phyloP scores from a whole-genome alignment of 352 stramenopile species.

The Phytophthora pistaciae region DNA sequence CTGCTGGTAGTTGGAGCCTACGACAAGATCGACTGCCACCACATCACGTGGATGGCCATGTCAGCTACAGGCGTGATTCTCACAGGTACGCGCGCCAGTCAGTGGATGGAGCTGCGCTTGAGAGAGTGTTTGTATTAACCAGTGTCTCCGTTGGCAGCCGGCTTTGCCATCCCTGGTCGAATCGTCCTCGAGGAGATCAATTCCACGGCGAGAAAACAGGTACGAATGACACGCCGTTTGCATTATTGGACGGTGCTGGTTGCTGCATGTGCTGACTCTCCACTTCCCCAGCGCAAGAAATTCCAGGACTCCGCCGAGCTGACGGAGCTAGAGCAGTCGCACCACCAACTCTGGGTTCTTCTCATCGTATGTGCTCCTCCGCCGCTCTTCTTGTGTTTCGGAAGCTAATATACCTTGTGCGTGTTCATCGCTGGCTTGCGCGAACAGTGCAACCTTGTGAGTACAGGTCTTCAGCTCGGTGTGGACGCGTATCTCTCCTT shows the following conservation, averaged over 20 bases:
- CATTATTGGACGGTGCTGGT: not conserved
- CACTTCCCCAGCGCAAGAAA: conserved; percentile 34
- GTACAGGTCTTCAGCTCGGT: conserved; percentile 60
- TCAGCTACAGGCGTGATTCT: conserved; percentile 67
- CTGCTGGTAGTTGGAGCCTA: conserved; percentile 51
- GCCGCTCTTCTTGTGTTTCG: not conserved
- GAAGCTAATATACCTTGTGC: not conserved
- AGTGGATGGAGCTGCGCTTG: not conserved
- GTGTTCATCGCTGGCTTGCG: not conserved
- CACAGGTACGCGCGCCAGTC: conserved; percentile 38
- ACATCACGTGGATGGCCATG: conserved; percentile 76
- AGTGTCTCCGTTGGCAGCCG: conserved; percentile 38
- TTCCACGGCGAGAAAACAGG: conserved; percentile 56
- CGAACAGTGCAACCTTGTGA: conserved; percentile 70
- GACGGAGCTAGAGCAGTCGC: conserved; percentile 69
- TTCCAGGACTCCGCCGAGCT: conserved; percentile 46
- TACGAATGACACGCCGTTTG: conserved; percentile 22
- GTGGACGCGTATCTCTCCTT: conserved; percentile 76
- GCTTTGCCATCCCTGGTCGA: conserved; percentile 66
- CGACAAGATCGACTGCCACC: conserved; percentile 74
- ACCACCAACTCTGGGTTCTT: conserved; percentile 76
- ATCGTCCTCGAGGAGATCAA: conserved; percentile 76
- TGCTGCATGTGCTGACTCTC: not conserved
- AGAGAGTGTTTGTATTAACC: not conserved
- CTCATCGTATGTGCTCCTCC: conserved; percentile 52